Percentiles rank a stretch among this genome's conserved stretches.
Evolutionary conservation across 495 filamentous ascomycete species (phyloP).

Genomic region (Daldinia decipiens): DNA sequence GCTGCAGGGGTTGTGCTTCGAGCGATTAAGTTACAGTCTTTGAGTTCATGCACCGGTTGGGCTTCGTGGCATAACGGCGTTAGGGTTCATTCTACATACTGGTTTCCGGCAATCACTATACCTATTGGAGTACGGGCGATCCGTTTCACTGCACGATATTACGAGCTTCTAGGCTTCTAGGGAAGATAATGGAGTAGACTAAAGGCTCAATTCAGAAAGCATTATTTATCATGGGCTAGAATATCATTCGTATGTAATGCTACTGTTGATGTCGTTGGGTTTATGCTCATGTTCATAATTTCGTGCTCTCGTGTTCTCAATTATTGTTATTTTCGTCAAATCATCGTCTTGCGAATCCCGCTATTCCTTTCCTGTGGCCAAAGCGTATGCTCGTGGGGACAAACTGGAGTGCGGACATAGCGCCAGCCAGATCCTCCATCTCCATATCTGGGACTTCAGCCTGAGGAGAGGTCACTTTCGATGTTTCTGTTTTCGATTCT

Average conservation of each 20-base stretch:
- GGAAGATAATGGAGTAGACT: constrained; percentile 24
- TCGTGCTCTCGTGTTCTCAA: constrained; percentile 31
- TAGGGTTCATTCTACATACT: constrained; percentile 30
- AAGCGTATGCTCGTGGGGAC: constrained; percentile 81
- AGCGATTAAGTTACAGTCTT: constrained; percentile 67
- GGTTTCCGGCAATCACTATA: constrained; percentile 34
- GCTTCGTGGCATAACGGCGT: constrained; percentile 43
- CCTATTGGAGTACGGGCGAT: constrained; percentile 27
- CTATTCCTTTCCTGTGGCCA: constrained; percentile 66
- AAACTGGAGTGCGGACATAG: constrained; percentile 86
- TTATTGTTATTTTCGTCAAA: constrained; percentile 4
- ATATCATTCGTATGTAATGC: constrained; percentile 18
- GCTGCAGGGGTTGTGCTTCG: constrained; percentile 89
- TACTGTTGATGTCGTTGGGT: constrained; percentile 7
- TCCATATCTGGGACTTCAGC: constrained; percentile 60
- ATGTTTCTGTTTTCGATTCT: constrained; percentile 11
- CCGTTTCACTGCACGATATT: constrained; percentile 28
- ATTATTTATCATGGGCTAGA: constrained; percentile 2
- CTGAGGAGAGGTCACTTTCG: constrained; percentile 13
- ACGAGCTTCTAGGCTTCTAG: constrained; percentile 16
- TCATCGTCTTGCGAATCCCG: constrained; percentile 56
- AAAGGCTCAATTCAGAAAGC: constrained; percentile 30
- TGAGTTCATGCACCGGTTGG: constrained; percentile 23
- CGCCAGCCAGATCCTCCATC: constrained; percentile 76
- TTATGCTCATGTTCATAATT: constrained; percentile 20